A percentile compares a stretch with the other conserved stretches of the same genome.
Conservation (phyloP, 345 rosid species). For the Psidium guajava region DNA sequence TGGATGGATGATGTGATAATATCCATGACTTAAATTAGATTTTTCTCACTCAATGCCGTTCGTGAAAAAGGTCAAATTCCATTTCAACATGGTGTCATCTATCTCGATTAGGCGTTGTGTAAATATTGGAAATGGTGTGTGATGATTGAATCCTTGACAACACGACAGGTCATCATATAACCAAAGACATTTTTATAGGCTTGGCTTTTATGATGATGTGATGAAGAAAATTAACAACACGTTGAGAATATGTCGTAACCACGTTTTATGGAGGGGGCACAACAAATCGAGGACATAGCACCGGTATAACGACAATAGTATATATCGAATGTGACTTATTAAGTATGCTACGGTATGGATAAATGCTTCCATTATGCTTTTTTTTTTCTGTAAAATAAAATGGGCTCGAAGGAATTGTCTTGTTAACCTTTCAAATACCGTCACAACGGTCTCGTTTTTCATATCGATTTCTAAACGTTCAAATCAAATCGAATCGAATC, state of each 20-base stretch:
- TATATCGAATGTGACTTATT: rapidly evolving
- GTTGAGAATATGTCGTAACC: not conserved
- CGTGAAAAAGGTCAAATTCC: not conserved
- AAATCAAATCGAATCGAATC: too few species aligned
- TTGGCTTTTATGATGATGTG: not conserved
- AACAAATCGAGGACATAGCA: not conserved
- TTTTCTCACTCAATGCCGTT: not conserved
- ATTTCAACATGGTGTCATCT: not conserved
- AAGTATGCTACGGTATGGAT: not conserved
- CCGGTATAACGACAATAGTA: rapidly evolving
- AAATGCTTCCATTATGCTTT: rapidly evolving
- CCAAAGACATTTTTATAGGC: not conserved
- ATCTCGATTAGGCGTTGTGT: not conserved
- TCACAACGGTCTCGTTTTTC: rapidly evolving
- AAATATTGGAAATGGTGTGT: not conserved
- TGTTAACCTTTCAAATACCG: rapidly evolving
- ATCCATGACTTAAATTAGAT: not conserved
- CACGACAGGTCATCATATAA: not conserved
- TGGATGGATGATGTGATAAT: too few species aligned
- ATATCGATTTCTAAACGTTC: not conserved
- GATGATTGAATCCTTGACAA: not conserved
- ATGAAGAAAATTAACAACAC: not conserved
- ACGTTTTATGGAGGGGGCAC: not conserved
- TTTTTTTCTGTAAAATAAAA: not conserved
- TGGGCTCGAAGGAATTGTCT: rapidly evolving